Evolutionary conservation across 1,139 yeast genomes (phyloP).

Genomic region (Williopsis jadinii): DNA sequence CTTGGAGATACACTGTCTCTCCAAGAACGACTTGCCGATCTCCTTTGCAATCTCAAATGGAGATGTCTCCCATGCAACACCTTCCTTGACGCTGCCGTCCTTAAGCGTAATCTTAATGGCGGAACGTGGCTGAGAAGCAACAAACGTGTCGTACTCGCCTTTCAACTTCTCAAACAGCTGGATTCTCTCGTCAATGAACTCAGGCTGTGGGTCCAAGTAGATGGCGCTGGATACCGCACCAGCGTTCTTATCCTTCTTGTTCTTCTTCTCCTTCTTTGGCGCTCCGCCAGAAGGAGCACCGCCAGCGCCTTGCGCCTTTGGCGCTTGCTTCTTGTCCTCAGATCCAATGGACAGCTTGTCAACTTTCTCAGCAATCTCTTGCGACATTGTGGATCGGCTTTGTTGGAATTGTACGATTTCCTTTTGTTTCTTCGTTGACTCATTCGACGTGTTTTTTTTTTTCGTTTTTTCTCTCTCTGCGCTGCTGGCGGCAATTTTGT

Average conservation of each 20-base stretch:
- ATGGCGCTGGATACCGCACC: constrained; percentile 27
- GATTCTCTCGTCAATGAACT: constrained; percentile 72
- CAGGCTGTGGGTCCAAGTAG: constrained; percentile 73
- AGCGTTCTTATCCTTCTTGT: constrained; percentile 24
- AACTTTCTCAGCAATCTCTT: constrained; percentile 45
- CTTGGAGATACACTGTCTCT: constrained; percentile 85
- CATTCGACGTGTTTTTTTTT: neutral
- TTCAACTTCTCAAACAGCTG: constrained; percentile 75
- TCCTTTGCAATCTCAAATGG: constrained; percentile 81
- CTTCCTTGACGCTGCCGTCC: constrained; percentile 78
- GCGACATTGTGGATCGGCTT: constrained; percentile 25
- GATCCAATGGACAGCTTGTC: constrained; percentile 33
- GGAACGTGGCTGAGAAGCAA: constrained; percentile 52
- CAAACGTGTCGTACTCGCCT: constrained; percentile 66
- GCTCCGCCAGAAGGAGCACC: constrained; percentile 5
- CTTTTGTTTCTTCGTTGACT: neutral
- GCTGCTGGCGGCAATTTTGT: no score
- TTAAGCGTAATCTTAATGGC: constrained; percentile 76
- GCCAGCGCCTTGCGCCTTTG: constrained; percentile 1
- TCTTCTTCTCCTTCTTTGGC: constrained; percentile 17
- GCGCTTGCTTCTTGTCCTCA: constrained; percentile 3
- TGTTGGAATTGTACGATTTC: neutral
- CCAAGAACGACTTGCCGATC: constrained; percentile 83
- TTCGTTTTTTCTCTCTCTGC: neutral
- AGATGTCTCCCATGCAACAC: constrained; percentile 80